phyloP scores from a whole-genome alignment of 1,284 basidiomycete species.

The Boletus subluridellus region DNA sequence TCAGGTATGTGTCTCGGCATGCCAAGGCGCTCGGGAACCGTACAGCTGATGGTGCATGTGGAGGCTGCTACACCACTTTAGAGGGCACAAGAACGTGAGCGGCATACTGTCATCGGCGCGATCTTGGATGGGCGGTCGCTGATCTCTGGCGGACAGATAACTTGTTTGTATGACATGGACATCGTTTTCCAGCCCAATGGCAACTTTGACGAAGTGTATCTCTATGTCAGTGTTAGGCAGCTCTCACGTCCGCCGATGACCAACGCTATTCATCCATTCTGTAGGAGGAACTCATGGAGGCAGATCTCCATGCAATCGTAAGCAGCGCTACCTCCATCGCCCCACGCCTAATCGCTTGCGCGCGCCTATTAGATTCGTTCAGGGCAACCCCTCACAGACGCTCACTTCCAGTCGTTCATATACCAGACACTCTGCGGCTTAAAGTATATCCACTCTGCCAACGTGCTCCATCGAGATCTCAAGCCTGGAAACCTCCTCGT shows the following conservation, averaged over 20 bases:
- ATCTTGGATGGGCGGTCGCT: slow-evolving; percentile 3
- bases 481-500: slow-evolving; percentile 97
- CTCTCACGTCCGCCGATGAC: background rate
- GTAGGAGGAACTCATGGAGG: slow-evolving; percentile 98
- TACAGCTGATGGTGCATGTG: slow-evolving; percentile 6
- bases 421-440: slow-evolving; percentile 98
- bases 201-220: slow-evolving; percentile 93
- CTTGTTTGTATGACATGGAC: slow-evolving; percentile 95
- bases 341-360: slow-evolving; percentile 1
- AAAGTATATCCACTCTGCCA: slow-evolving; percentile 98
- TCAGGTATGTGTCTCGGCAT: slow-evolving; percentile 57
- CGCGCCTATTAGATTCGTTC: slow-evolving; percentile 76
- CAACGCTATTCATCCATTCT: background rate
- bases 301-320: slow-evolving; percentile 97
- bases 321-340: slow-evolving; percentile 1
- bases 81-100: slow-evolving; percentile 92
- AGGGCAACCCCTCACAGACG: slow-evolving; percentile 95
- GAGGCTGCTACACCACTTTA: slow-evolving; percentile 90
- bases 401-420: slow-evolving; percentile 97
- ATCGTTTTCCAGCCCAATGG: slow-evolving; percentile 86
- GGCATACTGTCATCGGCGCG: slow-evolving; percentile 8
- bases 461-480: slow-evolving; percentile 95
- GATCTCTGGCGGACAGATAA: slow-evolving; percentile 53
- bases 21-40: background rate
- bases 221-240: slow-evolving; percentile 61